These are phyloP conservation scores for Trichoderma endophyticum DNA, from an alignment of 2,329 filamentous ascomycete genomes.

Conservation along the genomic window DNA sequence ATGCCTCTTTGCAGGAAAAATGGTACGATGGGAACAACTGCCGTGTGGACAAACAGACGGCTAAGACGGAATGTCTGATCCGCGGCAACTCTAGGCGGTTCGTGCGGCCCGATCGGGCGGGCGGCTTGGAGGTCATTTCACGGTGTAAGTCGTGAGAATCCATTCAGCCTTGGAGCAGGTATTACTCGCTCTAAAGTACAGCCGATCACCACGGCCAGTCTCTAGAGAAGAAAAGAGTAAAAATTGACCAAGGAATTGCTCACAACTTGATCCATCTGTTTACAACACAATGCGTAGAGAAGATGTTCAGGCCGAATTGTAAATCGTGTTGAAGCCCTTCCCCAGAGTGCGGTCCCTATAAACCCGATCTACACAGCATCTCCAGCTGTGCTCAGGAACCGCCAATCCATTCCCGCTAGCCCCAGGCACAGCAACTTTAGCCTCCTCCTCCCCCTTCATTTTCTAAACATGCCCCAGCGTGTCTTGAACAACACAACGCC, in stretches of 20 bases:
- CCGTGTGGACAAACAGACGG: neutral
- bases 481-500: neutral
- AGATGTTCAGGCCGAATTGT: neutral
- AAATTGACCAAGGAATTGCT: neutral
- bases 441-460: neutral
- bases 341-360: neutral
- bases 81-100: neutral
- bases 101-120: neutral
- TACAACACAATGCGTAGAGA: neutral
- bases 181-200: neutral
- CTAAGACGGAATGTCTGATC: neutral
- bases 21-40: neutral
- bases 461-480: neutral
- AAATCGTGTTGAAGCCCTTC: neutral
- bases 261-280: neutral
- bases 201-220: neutral
- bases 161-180: neutral
- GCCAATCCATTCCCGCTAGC: neutral
- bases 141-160: neutral
- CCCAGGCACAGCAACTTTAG: neutral
- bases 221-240: too few relatives aligned
- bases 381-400: neutral
- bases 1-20: neutral
- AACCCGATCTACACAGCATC: neutral
- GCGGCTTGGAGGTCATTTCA: neutral